phyloP scores from a whole-genome alignment of 2,329 filamentous ascomycete species.

The Aspergillus ochraceus region DNA sequence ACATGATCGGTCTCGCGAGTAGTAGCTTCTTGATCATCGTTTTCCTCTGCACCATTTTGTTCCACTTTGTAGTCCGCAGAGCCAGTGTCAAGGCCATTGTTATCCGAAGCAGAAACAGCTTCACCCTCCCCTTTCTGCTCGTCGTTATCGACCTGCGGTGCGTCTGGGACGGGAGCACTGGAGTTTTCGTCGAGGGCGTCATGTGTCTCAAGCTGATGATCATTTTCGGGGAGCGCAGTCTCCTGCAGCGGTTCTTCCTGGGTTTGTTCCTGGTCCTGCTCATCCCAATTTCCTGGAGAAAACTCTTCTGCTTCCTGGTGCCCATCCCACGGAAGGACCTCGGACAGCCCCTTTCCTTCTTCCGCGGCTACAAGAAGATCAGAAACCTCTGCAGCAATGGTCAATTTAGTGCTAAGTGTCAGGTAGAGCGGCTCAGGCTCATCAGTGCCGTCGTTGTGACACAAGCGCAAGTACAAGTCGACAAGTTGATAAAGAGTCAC shows the following conservation, averaged over 20 bases:
- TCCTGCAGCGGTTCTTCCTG: conserved; percentile 15
- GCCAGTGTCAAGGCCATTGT: background rate
- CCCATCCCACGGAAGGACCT: conserved; percentile 46
- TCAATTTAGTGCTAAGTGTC: conserved; percentile 54
- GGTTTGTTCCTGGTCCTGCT: conserved; percentile 11
- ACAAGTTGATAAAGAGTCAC: conserved; percentile 59
- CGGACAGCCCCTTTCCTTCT: conserved; percentile 58
- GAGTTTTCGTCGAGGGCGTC: background rate
- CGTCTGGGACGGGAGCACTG: background rate
- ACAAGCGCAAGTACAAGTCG: conserved; percentile 59
- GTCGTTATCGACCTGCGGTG: background rate
- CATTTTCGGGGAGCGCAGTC: background rate
- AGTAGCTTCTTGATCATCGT: conserved; percentile 11
- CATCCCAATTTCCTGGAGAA: conserved; percentile 17
- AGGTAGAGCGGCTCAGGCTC: conserved; percentile 59
- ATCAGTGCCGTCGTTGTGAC: conserved; percentile 58
- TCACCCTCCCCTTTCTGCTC: conserved; percentile 3
- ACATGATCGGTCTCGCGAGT: conserved; percentile 8
- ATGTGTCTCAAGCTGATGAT: conserved; percentile 1
- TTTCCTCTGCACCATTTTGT: conserved; percentile 10
- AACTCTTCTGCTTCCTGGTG: conserved; percentile 50
- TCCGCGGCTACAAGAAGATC: conserved; percentile 54
- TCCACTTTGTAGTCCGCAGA: background rate
- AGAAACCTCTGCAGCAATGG: conserved; percentile 54
- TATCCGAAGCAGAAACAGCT: background rate